Evolutionary conservation across 2,329 filamentous ascomycete genomes (phyloP).

Genomic region (Penicillium oxalicum): DNA sequence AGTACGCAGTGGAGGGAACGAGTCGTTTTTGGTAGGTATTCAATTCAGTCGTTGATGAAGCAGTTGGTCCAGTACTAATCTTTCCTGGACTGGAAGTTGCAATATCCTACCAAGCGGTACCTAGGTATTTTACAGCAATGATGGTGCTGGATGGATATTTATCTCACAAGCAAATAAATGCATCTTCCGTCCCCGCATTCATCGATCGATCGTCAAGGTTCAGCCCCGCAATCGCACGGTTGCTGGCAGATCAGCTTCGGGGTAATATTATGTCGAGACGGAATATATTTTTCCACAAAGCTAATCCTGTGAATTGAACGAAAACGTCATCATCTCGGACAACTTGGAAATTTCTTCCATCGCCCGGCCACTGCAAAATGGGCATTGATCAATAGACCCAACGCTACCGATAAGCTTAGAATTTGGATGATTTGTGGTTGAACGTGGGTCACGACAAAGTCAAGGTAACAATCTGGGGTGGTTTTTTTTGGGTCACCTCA

Average conservation of each 20-base stretch:
- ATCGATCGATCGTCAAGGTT: not conserved
- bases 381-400: no score
- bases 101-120: not conserved
- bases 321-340: no score
- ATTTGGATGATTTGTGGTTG: no score
- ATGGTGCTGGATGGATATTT: not conserved
- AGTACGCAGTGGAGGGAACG: not conserved
- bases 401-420: no score
- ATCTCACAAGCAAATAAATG: not conserved
- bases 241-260: constrained; percentile 1
- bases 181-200: not conserved
- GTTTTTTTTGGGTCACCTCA: no score
- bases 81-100: not conserved
- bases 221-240: constrained; percentile 10
- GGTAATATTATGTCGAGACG: constrained; percentile 7
- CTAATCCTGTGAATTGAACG: no score
- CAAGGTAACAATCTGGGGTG: no score
- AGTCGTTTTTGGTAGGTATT: not conserved
- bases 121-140: not conserved
- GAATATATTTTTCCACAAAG: constrained; percentile 8
- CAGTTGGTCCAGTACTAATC: no score
- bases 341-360: no score
- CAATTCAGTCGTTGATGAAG: not conserved
- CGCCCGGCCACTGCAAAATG: no score
- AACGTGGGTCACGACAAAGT: no score